Evolutionary conservation across 495 filamentous ascomycete species (phyloP).

Genomic region (Bathelium albidoporum): DNA sequence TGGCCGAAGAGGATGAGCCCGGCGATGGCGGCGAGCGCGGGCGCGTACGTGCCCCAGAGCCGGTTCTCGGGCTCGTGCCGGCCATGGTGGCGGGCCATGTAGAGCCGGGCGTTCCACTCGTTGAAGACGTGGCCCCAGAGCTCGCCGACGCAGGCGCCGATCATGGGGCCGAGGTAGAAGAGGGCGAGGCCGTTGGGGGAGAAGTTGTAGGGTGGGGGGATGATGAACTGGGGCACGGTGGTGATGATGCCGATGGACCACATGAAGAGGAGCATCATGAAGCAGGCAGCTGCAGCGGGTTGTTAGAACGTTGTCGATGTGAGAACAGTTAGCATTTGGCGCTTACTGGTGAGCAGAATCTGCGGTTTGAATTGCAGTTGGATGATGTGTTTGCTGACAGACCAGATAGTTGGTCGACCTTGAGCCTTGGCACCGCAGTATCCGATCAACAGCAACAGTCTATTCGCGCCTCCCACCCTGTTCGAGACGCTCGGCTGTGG

Average conservation of each 20-base stretch:
- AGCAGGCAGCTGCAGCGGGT: neutral
- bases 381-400: constrained; percentile 17
- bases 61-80: constrained; percentile 14
- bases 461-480: constrained; percentile 12
- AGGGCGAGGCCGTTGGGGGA: constrained; percentile 23
- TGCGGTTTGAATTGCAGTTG: constrained; percentile 20
- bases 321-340: constrained; percentile 1
- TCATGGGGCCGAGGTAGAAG: constrained; percentile 30
- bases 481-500: constrained; percentile 11
- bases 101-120: constrained; percentile 24
- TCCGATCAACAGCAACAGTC: constrained; percentile 18
- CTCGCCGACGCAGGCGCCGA: constrained; percentile 28
- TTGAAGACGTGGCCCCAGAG: constrained; percentile 33
- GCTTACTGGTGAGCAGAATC: constrained; percentile 23
- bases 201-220: constrained; percentile 29
- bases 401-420: constrained; percentile 16
- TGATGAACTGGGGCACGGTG: constrained; percentile 29
- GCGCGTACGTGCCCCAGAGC: constrained; percentile 16
- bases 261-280: constrained; percentile 19
- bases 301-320: neutral
- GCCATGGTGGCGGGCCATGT: constrained; percentile 14
- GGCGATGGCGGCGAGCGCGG: constrained; percentile 11
- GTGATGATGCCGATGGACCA: constrained; percentile 31
- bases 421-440: constrained; percentile 9
- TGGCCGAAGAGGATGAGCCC: constrained; percentile 19